These are phyloP conservation scores for Rhexocercosporidium sp. DNA, from an alignment of 2,329 filamentous ascomycete species.

Conservation along the genomic window DNA sequence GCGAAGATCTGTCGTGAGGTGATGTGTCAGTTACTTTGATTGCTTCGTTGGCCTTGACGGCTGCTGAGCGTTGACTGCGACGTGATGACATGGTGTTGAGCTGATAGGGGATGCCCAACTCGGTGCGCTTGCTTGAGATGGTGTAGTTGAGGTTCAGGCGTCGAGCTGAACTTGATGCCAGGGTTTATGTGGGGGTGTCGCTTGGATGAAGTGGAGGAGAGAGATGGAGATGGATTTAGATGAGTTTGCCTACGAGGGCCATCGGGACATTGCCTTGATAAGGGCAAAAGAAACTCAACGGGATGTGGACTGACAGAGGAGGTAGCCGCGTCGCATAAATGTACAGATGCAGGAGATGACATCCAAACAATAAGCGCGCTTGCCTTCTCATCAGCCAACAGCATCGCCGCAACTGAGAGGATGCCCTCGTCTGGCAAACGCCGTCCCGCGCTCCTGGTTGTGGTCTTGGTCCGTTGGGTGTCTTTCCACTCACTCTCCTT, in stretches of 20 bases:
- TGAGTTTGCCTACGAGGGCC: conserved; percentile 26
- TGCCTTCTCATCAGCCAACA: conserved; percentile 5
- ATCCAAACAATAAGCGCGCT: background rate
- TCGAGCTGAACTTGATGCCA: background rate
- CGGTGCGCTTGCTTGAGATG: conserved; percentile 6
- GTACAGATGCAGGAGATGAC: background rate
- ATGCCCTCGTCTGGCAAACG: conserved; percentile 3
- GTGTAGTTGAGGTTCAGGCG: conserved; percentile 2
- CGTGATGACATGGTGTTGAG: conserved; percentile 35
- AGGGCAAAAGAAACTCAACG: conserved; percentile 24
- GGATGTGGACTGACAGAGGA: conserved; percentile 7
- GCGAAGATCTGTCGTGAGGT: conserved; percentile 33
- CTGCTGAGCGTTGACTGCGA: conserved; percentile 40
- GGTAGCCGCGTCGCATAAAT: conserved; percentile 2
- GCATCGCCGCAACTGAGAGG: background rate
- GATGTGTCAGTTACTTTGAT: conserved; percentile 31
- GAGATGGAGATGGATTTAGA: conserved; percentile 10
- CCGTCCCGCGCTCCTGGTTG: background rate
- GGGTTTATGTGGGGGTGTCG: background rate
- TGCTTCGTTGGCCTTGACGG: conserved; percentile 37
- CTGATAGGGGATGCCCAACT: background rate
- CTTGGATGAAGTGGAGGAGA: conserved; percentile 4
- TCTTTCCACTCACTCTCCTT: background rate
- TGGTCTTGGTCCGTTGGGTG: background rate
- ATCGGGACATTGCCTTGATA: conserved; percentile 34